Conservation (phyloP, 495 filamentous ascomycete genomes). For the Penicillium alfredii region DNA sequence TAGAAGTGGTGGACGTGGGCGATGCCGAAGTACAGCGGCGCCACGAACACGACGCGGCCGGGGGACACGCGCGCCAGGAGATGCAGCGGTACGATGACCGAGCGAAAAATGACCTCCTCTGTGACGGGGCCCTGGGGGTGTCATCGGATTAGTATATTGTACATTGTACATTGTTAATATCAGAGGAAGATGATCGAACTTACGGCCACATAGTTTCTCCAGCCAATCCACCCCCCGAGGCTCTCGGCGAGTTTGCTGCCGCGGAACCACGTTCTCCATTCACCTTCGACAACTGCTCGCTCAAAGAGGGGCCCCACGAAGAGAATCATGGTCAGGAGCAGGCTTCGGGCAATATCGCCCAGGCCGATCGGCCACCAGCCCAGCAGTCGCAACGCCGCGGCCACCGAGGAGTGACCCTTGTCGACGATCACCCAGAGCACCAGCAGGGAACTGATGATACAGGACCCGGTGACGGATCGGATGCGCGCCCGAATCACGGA, state of each 20-base stretch:
- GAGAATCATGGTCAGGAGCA: slow-evolving; percentile 68
- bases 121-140: slow-evolving; percentile 86
- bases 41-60: slow-evolving; percentile 61
- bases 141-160: too few species aligned
- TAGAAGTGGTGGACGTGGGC: slow-evolving; percentile 95
- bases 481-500: slow-evolving; percentile 85
- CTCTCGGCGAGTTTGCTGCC: slow-evolving; percentile 37
- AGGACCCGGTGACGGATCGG: slow-evolving; percentile 67
- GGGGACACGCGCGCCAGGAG: slow-evolving; percentile 61
- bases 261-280: slow-evolving; percentile 60
- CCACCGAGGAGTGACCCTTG: slow-evolving; percentile 37
- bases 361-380: slow-evolving; percentile 71
- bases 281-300: slow-evolving; percentile 60
- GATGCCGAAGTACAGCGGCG: slow-evolving; percentile 89
- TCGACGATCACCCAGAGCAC: slow-evolving; percentile 57
- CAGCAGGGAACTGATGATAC: slow-evolving; percentile 50
- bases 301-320: slow-evolving; percentile 84
- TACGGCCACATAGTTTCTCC: slow-evolving; percentile 61
- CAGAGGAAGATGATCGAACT: slow-evolving; percentile 14
- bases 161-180: too few species aligned
- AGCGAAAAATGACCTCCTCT: slow-evolving; percentile 91
- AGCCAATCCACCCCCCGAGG: slow-evolving; percentile 56
- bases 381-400: slow-evolving; percentile 55
- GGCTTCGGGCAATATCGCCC: slow-evolving; percentile 46
- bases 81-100: slow-evolving; percentile 73